Evolutionary conservation across 164 flowering plant genomes (phyloP), one percentile per base, ranked within the genome.

Genomic region (Pachysandra terminalis): DNA sequence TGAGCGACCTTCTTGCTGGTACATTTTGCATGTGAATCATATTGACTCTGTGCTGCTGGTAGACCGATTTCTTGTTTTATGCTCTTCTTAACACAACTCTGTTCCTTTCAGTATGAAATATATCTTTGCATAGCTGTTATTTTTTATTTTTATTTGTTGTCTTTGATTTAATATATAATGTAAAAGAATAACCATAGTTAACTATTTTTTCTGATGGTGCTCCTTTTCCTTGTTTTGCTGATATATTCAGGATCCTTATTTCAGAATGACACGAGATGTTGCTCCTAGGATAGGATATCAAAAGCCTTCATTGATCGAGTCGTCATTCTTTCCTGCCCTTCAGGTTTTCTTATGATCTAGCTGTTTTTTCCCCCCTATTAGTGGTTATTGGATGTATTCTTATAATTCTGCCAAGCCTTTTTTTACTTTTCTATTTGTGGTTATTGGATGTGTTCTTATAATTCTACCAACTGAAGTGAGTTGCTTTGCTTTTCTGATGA

Each of bases 181-280:
- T 27, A 1, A 58, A 15, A 32, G n/a, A 32, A 45, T 45, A 10
- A 45, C 16, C 15, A 45, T 58, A 14, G 3, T 58, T 15, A 27
- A 6, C 26, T 53, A 2, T 35, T 40, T 61, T n/a, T 70, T 26
- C 41, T 63, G 26, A 41, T 55, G n/a, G 9, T 19, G 54, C 17
- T 37, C 52, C 22, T 17, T 56, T 27, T 45, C 66, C 26, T 61
- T 15, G 58, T 63, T n/a, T 60, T 61, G 1, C n/a, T 69, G 27
- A 24, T 64, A 63, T 74, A n/a, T 67, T 71, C 91, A 92, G 98
- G 98, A 95, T 85, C 99, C 97, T 74, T 95, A 95, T 77, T 95
- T 95, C 77, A 85, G 99, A 78, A 92, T 95, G 99, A 92, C 98
- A 58, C 77, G 99, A 56, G 98, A 95, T 84, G 99, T 95, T 77